Percentiles rank a stretch among this genome's conserved stretches.
Conservation (phyloP, 1,284 basidiomycete species). For the Boletellus sp. region DNA sequence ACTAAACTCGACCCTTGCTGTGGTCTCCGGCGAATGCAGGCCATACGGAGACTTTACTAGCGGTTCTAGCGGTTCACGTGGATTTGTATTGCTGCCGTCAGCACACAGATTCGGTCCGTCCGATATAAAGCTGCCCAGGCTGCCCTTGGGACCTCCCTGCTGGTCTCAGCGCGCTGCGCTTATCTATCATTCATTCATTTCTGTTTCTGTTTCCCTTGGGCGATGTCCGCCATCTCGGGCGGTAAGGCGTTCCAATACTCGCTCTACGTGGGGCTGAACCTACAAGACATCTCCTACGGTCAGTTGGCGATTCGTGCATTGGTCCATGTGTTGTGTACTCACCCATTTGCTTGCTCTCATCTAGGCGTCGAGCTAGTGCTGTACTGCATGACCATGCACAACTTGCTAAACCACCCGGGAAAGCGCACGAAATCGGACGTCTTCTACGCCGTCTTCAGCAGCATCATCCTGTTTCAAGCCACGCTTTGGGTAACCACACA, state of each 20-base stretch:
- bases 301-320: background rate
- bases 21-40: too few species aligned
- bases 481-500: slow-evolving; percentile 11
- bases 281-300: slow-evolving; percentile 13
- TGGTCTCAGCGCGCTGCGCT: background rate
- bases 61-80: too few species aligned
- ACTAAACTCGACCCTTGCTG: too few species aligned
- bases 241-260: background rate
- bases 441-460: slow-evolving; percentile 15
- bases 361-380: slow-evolving; percentile 13
- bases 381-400: slow-evolving; percentile 8
- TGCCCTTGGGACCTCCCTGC: too few species aligned
- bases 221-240: background rate
- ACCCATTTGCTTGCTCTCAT: too few species aligned
- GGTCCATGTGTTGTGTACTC: background rate
- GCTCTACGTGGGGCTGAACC: slow-evolving; percentile 8
- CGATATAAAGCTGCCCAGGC: background rate
- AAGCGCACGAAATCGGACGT: background rate
- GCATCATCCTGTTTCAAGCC: slow-evolving; percentile 5
- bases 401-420: background rate
- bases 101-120: too few species aligned
- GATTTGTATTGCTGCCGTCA: too few species aligned
- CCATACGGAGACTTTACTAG: too few species aligned
- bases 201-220: background rate
- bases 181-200: background rate